Percentiles rank a stretch among this genome's conserved stretches.
These are phyloP conservation scores for Marasmius tenuissimus DNA, from an alignment of 1,284 basidiomycete species.

Conservation along the genomic window DNA sequence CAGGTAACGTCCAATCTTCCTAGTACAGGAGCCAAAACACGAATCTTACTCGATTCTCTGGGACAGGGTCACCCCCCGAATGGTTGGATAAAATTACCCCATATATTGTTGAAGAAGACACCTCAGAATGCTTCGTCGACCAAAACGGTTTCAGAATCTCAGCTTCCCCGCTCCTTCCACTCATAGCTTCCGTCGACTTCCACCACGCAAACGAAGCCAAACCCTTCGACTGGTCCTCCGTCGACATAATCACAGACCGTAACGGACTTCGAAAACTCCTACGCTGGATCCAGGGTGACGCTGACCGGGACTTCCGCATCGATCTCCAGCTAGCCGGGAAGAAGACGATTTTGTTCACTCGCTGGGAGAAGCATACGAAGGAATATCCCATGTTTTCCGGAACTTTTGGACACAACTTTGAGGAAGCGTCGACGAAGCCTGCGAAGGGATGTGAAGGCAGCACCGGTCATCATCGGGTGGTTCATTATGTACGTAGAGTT, in stretches of 20 bases:
- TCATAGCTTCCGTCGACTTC: constrained; percentile 49
- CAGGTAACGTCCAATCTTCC: not conserved
- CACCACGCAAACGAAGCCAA: constrained; percentile 29
- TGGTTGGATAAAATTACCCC: constrained; percentile 48
- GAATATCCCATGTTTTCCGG: constrained; percentile 28
- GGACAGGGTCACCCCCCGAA: constrained; percentile 47
- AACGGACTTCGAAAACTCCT: constrained; percentile 57
- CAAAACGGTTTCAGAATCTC: constrained; percentile 50
- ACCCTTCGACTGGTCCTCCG: constrained; percentile 45
- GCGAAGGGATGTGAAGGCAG: constrained; percentile 40
- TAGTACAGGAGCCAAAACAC: not conserved
- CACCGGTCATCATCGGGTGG: constrained; percentile 51
- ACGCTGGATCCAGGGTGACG: constrained; percentile 44
- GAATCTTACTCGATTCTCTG: not conserved
- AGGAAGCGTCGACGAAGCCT: constrained; percentile 43
- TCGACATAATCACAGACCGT: constrained; percentile 60
- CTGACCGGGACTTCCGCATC: constrained; percentile 48
- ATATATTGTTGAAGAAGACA: constrained; percentile 48
- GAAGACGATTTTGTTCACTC: constrained; percentile 51
- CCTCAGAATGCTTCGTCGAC: constrained; percentile 41
- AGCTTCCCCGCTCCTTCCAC: constrained; percentile 41
- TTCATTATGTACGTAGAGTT: constrained; percentile 42
- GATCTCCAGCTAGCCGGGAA: constrained; percentile 55
- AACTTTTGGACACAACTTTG: constrained; percentile 49
- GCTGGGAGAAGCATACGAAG: constrained; percentile 42